Evolutionary conservation across 345 rosid genomes (phyloP).

Genomic region (Lepidium aucheri): DNA sequence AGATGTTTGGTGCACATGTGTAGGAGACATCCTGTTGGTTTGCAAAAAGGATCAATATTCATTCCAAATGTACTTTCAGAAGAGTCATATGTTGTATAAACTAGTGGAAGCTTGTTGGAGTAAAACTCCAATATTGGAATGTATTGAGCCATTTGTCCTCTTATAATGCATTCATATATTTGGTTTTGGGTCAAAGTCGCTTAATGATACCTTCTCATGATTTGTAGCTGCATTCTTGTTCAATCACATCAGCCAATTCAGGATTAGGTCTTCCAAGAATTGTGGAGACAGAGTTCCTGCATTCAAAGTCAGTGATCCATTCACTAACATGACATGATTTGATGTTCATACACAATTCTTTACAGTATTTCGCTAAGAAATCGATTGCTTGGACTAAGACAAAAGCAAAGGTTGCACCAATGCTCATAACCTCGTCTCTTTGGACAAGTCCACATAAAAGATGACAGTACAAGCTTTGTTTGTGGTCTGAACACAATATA

Average conservation of each 20-base stretch:
- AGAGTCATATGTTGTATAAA: conserved; percentile 47
- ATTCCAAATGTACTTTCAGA: conserved; percentile 55
- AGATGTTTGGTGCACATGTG: conserved; percentile 51
- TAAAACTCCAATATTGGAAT: conserved; percentile 49
- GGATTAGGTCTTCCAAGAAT: conserved; percentile 32
- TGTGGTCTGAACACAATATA: conserved; percentile 36
- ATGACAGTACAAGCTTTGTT: conserved; percentile 64
- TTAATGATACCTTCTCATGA: conserved; percentile 65
- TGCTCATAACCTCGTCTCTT: conserved; percentile 35
- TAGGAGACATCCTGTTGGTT: conserved; percentile 53
- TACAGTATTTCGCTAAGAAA: conserved; percentile 44
- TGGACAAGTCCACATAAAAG: conserved; percentile 49
- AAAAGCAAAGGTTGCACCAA: conserved; percentile 46
- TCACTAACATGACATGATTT: conserved; percentile 40
- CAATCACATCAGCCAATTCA: conserved; percentile 36
- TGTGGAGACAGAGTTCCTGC: conserved; percentile 27
- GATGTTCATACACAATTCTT: conserved; percentile 44
- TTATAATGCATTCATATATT: conserved; percentile 39
- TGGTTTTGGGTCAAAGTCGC: conserved; percentile 53
- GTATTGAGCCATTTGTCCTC: conserved; percentile 60
- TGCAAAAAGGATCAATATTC: conserved; percentile 48
- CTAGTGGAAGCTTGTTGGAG: conserved; percentile 47
- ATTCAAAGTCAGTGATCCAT: conserved; percentile 46
- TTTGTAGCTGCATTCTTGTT: conserved; percentile 23
- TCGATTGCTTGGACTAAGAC: conserved; percentile 40